Conservation (phyloP, 148 eudicot genomes). For the Arbutus unedo region DNA sequence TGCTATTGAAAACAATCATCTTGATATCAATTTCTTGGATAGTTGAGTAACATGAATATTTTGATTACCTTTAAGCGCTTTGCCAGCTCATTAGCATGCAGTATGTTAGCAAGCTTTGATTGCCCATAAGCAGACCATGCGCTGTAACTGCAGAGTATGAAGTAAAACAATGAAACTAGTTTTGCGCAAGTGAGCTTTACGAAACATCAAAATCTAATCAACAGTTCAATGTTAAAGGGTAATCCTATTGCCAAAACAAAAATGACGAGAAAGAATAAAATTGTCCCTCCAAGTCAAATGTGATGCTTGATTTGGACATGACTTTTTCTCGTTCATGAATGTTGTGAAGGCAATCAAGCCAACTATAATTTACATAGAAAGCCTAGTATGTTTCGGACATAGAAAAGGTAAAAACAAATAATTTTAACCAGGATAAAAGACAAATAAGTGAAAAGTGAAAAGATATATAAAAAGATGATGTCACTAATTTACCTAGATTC, state of each 20-base stretch:
- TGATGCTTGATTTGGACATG: neutral
- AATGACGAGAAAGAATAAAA: neutral
- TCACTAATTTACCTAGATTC: conserved; percentile 40
- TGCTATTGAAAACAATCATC: neutral
- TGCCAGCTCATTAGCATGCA: conserved; percentile 78
- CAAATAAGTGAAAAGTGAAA: neutral
- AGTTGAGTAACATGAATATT: neutral
- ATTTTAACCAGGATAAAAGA: neutral
- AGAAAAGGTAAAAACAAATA: neutral
- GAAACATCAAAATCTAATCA: neutral
- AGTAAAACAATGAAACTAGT: neutral
- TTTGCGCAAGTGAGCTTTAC: neutral
- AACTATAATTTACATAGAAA: neutral
- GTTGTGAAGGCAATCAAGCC: neutral
- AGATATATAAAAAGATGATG: neutral
- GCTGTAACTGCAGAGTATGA: conserved; percentile 49
- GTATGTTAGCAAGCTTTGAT: conserved; percentile 82
- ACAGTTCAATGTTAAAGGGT: neutral
- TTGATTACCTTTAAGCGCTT: conserved; percentile 56
- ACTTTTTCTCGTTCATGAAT: neutral
- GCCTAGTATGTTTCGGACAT: neutral
- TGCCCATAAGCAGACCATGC: conserved; percentile 69
- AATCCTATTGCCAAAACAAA: neutral
- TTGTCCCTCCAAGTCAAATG: neutral
- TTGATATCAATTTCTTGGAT: neutral